Evolutionary conservation across 1,284 basidiomycete species (phyloP).

Genomic region (Agroathelia rolfsii): DNA sequence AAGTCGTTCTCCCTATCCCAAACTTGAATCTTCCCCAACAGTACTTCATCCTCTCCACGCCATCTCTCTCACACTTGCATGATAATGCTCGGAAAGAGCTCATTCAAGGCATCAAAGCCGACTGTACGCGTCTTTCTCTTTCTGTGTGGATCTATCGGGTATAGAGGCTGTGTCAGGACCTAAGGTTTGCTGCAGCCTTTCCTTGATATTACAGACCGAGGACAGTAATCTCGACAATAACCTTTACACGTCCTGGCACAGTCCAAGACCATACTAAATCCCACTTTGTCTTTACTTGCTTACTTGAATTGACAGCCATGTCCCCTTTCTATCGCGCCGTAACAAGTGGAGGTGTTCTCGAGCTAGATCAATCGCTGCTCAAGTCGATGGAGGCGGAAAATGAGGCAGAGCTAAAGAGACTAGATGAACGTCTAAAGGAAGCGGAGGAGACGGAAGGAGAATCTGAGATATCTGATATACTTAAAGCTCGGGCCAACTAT

Average conservation of each 20-base stretch:
- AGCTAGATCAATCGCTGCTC: constrained; percentile 51
- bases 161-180: too few species aligned
- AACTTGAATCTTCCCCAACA: constrained; percentile 76
- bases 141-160: too few species aligned
- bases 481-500: constrained; percentile 82
- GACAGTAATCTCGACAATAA: too few species aligned
- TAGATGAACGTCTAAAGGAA: constrained; percentile 77
- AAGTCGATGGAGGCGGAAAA: constrained; percentile 70
- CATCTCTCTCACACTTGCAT: constrained; percentile 53
- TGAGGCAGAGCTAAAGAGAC: constrained; percentile 60
- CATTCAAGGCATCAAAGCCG: constrained; percentile 73
- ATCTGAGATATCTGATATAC: constrained; percentile 83
- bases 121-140: constrained; percentile 46
- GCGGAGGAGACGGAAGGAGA: constrained; percentile 91
- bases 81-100: constrained; percentile 58
- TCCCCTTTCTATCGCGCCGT: constrained; percentile 66
- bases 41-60: constrained; percentile 63
- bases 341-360: constrained; percentile 36
- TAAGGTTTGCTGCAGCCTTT: too few species aligned
- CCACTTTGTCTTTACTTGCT: not conserved
- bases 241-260: too few species aligned
- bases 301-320: constrained; percentile 67
- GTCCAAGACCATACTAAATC: too few species aligned
- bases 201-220: too few species aligned
- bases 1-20: constrained; percentile 75